phyloP scores from a whole-genome alignment of 495 filamentous ascomycete species.

The Hypoxylon subgilvum region DNA sequence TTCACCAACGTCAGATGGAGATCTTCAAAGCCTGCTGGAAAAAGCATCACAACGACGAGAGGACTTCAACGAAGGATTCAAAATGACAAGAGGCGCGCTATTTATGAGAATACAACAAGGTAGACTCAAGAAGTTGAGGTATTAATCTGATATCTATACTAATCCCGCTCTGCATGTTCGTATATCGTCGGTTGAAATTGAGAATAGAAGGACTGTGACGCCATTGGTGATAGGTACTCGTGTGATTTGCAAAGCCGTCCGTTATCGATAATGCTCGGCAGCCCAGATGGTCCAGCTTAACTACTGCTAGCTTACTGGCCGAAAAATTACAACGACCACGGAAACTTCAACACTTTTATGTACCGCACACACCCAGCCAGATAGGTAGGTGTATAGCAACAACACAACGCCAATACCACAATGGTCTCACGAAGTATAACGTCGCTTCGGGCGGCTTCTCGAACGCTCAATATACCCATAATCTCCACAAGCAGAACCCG shows the following conservation, averaged over 20 bases:
- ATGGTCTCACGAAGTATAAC: conserved; percentile 30
- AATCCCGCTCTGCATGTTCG: conserved; percentile 12
- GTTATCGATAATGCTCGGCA: too few relatives aligned
- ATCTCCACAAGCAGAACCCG: neutral
- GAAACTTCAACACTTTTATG: too few relatives aligned
- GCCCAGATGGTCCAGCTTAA: too few relatives aligned
- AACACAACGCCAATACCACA: too few relatives aligned
- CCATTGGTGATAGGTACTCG: neutral
- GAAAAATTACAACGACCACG: too few relatives aligned
- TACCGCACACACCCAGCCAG: too few relatives aligned
- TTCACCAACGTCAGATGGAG: conserved; percentile 73
- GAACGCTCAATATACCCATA: neutral
- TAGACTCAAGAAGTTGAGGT: conserved; percentile 17
- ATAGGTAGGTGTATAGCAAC: too few relatives aligned
- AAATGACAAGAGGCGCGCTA: conserved; percentile 24
- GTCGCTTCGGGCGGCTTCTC: conserved; percentile 9
- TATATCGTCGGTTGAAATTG: neutral
- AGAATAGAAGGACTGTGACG: neutral
- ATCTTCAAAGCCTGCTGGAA: conserved; percentile 93
- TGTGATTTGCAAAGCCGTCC: too few relatives aligned
- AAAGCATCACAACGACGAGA: conserved; percentile 80
- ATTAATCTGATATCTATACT: conserved; percentile 27
- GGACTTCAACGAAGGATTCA: conserved; percentile 76
- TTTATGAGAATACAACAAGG: conserved; percentile 3
- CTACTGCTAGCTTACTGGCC: too few relatives aligned